Evolutionary conservation across 2,329 filamentous ascomycete genomes (phyloP), one percentile per base, ranked within the genome.

Genomic region (Ilyonectria robusta): DNA sequence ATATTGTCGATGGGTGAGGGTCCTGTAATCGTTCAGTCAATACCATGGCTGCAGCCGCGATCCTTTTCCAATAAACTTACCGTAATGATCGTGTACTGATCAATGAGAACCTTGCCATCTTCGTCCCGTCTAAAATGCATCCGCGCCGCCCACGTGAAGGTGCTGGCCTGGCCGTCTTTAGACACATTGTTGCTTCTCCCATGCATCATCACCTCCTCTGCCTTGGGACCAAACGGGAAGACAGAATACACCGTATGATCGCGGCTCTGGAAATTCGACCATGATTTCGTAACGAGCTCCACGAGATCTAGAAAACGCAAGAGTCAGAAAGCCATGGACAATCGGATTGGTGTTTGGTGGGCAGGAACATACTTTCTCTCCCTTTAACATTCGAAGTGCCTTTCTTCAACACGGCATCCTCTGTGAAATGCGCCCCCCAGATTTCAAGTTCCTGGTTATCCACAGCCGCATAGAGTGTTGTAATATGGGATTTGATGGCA

Each of bases 401-500:
- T 11, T 58, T 58, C 26, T 58, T 58, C 29, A 58, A 10, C 26
- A 46, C 26, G 5, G 55, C 55, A 48, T 58, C 55, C 31, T 58
- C 55, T 19, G 55, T 37, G 33, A 66, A 66, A 33, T 66, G 63
- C 8, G 40, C 33, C 6, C 63, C 58, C 63, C 58, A 62, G 5
- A 15, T 40, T n/a, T 59, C 47, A 4, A 65, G 56, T 3, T 65
- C 56, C 17, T 47, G 42, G 48, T 47, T 60, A 35, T 66, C 63
- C 23, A 66, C 58, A 17, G 63, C 63, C 3, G 42, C 53, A 29
- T 66, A 66, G 4, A 66, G 51, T 7, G 50, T 53, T 29, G 58
- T n/a, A 21, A 66, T 66, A 15, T 66, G 63, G 26, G 48, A 35
- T n/a, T 62, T 62, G 47, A 66, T 66, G 8, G 51, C 63, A 35